Percentiles rank a stretch among this genome's conserved stretches.
Evolutionary conservation across 305 asterid genomes (phyloP).

Genomic region (Fraxinus nigra): DNA sequence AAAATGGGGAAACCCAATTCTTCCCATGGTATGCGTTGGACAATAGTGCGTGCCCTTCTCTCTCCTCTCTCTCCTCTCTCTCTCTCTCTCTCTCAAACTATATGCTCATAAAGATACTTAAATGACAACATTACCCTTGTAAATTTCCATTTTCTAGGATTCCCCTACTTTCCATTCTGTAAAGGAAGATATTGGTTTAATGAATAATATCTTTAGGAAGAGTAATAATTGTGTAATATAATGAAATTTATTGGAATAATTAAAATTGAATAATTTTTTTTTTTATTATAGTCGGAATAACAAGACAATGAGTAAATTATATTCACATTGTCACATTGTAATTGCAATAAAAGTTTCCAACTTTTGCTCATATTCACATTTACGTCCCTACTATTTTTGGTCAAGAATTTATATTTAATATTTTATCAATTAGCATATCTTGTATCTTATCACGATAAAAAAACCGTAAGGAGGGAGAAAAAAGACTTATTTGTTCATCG

Average conservation of each 20-base stretch:
- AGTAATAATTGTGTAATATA: neutral
- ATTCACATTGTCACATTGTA: neutral
- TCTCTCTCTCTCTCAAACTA: neutral
- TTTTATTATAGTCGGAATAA: neutral
- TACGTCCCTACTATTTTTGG: neutral
- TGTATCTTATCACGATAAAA: neutral
- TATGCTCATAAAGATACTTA: neutral
- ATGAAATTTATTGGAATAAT: neutral
- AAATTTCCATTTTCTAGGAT: conserved; percentile 23
- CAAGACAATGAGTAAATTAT: neutral
- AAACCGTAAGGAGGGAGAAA: neutral
- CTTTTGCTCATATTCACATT: neutral
- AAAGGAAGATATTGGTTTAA: neutral
- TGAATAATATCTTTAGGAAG: neutral
- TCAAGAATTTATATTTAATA: neutral
- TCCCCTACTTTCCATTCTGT: neutral
- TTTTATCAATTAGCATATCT: neutral
- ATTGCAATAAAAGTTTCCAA: neutral
- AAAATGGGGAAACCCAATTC: conserved; percentile 19
- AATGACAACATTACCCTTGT: conserved; percentile 43
- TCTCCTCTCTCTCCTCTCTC: neutral
- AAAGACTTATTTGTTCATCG: neutral
- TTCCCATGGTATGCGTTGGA: neutral
- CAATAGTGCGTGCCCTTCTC: neutral
- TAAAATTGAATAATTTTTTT: neutral